Base-by-base conservation (phyloP, 2,329 filamentous ascomycete genomes). In the Sporothrix inflata region DNA sequence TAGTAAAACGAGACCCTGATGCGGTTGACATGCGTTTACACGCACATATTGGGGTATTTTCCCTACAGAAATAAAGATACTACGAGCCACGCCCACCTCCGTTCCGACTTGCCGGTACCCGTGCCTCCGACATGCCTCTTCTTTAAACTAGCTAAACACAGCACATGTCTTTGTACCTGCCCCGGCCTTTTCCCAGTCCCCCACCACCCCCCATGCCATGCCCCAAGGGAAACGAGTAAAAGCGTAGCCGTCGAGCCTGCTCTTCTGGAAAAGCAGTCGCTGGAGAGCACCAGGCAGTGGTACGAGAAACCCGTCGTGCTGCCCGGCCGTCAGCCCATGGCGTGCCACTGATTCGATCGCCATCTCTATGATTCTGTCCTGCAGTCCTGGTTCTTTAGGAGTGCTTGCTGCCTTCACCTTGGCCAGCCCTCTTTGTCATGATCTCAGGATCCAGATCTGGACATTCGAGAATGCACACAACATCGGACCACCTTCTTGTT, bases 221-320 rank as follows among this genome's bases (percentile, higher is more conserved):
- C 38, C 38, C 60, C 21, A 51, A 53, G 47, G 45, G 49, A 42
- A 57, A 69, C 34, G 24, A 63, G 55, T 19, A 70, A 38, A 63
- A 40, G 24, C 40, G 69, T 51, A 70, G 42, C 69, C 55, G 40
- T 70, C 19, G 7, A n/a, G 40, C 6, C 3, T 66, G 45, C 9
- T 16, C 14, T 38, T 21, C 57, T 57, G 67, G 71, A 70, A 73
- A 73, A 70, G 42, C 55, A 55, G 47, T 72, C 9, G 71, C 60
- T 49, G 55, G 30, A 49, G 27, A 30, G 49, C 4, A 42, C 8
- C 9, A n/a, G 30, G 8, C 9, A 42, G 24, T 73, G 38, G 49
- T 68, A 67, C 68, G 60, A 68, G 68, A 60, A 42, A 11, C 34
- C 34, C 27, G 19, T 2, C 16, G 7, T 7, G 12, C 42, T n/a